Evolutionary conservation across 805 yeast species (phyloP), one percentile per base, ranked within the genome.

Genomic region (Scheffersomyces coipomensis): DNA sequence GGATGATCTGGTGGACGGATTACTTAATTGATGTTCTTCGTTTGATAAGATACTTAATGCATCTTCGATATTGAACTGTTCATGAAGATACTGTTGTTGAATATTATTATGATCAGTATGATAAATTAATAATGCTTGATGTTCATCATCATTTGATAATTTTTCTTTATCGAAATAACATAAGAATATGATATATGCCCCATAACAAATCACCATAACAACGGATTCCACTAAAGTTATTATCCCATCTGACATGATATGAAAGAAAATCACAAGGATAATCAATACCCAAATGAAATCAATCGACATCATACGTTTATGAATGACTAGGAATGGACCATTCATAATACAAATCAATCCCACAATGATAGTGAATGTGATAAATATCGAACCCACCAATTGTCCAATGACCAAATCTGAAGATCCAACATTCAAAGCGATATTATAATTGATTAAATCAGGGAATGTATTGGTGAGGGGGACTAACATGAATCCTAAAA

Each of bases 381-480:
- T 58, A 2, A 62, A 39, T 10, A 54, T 56, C 2, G 68, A 58
- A 1, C 74, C 73, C 5, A 66, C 51, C 5, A 65, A 43, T 42
- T 68, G 72, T 3, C 73, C 73, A 22, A 68, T 40, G 3, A 65
- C 64, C 16, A 68, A 44, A 26, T 65, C 69, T 1, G 58, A 43
- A 2, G 68, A 55, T 15, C 56, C 48, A 7, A 58, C 44, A 13
- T 47, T 42, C 15, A 68, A 46, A 5, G 64, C 53, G 21, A 59
- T 48, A 35, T 62, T 56, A 47, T 65, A 65, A 38, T 62, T 66
- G 15, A 66, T 44, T 17, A 68, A 48, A 44, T 68, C 74, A 9
- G 71, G 71, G 10, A 60, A 47, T 3, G 68, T 59, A 43, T 68
- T 68, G 18, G 65, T 49, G 9, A 65, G 45, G 1, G 74, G 74